Conservation (phyloP, 257 asterid genomes). For the Cruciata laevipes region DNA sequence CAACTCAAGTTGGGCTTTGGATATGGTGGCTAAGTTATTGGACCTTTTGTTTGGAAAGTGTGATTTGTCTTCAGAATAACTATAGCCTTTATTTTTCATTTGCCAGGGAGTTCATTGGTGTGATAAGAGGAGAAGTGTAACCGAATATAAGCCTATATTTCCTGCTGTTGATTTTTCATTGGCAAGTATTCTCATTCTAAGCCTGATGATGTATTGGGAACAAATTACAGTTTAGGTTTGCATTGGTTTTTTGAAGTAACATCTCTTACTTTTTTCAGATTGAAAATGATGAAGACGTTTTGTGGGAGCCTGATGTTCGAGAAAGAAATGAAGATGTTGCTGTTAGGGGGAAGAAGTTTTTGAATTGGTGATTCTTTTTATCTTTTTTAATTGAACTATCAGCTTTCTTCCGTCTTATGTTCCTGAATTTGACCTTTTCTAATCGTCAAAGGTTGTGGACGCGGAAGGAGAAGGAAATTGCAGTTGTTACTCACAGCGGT, state of each 20-base stretch:
- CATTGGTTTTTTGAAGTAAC: not conserved
- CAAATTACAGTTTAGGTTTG: not conserved
- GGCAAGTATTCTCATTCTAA: constrained; percentile 40
- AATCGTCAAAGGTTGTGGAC: constrained; percentile 68
- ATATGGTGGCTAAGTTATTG: not conserved
- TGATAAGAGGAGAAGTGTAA: constrained; percentile 80
- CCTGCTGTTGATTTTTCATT: constrained; percentile 92
- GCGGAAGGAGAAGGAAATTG: constrained; percentile 89
- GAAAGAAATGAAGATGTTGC: constrained; percentile 67
- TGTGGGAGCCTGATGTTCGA: constrained; percentile 63
- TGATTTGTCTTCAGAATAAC: not conserved
- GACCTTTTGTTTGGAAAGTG: not conserved
- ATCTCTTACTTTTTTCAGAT: constrained; percentile 34
- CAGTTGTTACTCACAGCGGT: constrained; percentile 83
- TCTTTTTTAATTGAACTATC: constrained; percentile 1
- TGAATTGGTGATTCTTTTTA: constrained; percentile 53
- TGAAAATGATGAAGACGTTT: constrained; percentile 63
- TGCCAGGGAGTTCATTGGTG: constrained; percentile 97
- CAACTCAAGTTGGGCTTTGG: constrained; percentile 2
- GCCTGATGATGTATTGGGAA: not conserved
- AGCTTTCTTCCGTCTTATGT: not conserved
- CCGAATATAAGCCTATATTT: constrained; percentile 62
- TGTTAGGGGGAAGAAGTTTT: constrained; percentile 67
- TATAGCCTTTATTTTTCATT: constrained; percentile 7
- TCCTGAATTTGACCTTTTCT: not conserved